Base-by-base conservation (phyloP, 305 asterid genomes). In the Ajuga reptans region DNA sequence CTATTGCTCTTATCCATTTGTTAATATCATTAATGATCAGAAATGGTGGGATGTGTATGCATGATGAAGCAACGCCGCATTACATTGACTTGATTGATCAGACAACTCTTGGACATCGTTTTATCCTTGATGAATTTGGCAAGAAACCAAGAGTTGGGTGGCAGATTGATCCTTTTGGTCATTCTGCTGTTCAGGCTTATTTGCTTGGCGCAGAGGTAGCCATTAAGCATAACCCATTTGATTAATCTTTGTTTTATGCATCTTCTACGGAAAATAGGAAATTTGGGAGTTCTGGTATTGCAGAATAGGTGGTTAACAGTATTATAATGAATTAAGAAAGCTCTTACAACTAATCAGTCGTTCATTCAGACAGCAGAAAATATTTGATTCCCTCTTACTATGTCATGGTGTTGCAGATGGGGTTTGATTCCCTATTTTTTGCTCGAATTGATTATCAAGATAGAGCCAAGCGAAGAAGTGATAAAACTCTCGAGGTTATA, bases 81-180 rank as follows among this genome's bases (percentile, higher is more conserved):
- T 89, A 89, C 77, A 80, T 89, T 59, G 96, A 89, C 79, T 75
- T 89, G 88, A 87, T 89, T 77, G 96, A 89, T 75, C 95, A 89
- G 72, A 90, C 97, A 15, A 90, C 91, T 51, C 72, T 88, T 45
- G 97, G 97, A 1, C 95, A 88, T 68, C 87, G 78, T 39, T 90
- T 83, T 77, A 75, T 90, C 45, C 80, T 76, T 10, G 51, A 80
- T n/a, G 91, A 86, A 64, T 90, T 90, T 55, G 84, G 81, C 14
- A 77, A 79, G 78, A 82, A 66, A 56, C 97, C 95, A 4, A 82
- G 92, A 76, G 82, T 86, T 73, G 97, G 97, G 67, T 90, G 97
- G 97, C 97, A 90, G 83, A 90, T 90, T 50, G 95, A 90, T 67
- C 97, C 97, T 45, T 90, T 90, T 76, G 93, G 97, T 9, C 97